Percentiles rank a stretch among this genome's conserved stretches.
phyloP scores from a whole-genome alignment of 345 rosid species.

The Eucalyptus sp. region DNA sequence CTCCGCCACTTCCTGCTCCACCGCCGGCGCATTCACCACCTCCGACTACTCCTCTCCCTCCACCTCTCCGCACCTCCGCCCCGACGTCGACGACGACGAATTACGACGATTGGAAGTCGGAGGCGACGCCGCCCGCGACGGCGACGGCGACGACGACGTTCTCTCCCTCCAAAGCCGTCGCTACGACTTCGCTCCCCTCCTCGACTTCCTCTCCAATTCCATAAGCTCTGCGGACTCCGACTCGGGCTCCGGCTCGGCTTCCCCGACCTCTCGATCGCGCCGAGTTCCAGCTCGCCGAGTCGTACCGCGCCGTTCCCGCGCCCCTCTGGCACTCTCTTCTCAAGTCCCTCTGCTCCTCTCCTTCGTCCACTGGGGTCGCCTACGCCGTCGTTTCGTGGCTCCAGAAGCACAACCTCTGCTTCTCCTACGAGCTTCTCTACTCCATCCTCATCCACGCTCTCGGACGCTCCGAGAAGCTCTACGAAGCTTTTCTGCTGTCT shows the following conservation, averaged over 20 bases:
- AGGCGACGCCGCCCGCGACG: neutral
- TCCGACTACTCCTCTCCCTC: neutral
- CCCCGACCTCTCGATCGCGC: conserved; percentile 38
- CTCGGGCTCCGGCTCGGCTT: conserved; percentile 4
- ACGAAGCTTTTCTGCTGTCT: conserved; percentile 87
- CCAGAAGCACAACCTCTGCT: conserved; percentile 80
- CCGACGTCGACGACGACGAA: neutral
- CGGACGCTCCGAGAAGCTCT: conserved; percentile 91
- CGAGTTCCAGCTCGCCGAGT: conserved; percentile 69
- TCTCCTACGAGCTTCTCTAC: conserved; percentile 89
- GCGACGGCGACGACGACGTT: conserved; percentile 14
- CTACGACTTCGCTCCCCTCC: conserved; percentile 80
- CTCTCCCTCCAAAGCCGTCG: conserved; percentile 27
- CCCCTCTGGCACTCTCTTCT: conserved; percentile 87
- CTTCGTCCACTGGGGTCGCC: conserved; percentile 48
- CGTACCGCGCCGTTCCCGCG: conserved; percentile 78
- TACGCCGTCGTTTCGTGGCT: conserved; percentile 90
- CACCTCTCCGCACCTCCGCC: neutral
- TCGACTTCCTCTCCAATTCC: conserved; percentile 39
- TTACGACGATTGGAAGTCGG: neutral
- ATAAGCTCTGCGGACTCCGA: conserved; percentile 5
- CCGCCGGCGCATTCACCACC: conserved; percentile 2
- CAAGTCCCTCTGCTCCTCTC: conserved; percentile 50
- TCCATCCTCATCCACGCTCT: conserved; percentile 87
- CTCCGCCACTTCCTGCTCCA: conserved; percentile 1